Base-by-base conservation (phyloP, 1,284 basidiomycete species). In the Limonomyces culmigenus region DNA sequence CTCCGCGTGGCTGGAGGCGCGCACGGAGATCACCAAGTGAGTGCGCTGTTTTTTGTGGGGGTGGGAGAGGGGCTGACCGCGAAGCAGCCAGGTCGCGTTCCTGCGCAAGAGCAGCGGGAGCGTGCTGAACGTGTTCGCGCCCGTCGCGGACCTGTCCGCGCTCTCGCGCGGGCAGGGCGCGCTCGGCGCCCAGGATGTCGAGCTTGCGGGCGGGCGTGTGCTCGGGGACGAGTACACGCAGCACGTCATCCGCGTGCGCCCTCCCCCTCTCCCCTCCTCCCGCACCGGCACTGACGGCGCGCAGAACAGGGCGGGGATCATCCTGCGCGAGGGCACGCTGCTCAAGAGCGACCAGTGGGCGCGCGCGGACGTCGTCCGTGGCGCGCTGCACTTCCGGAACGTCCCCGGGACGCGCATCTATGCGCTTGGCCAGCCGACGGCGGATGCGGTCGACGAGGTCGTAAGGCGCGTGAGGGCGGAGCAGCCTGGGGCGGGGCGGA, bases 11-110 rank as follows among this genome's bases (percentile, higher is more conserved):
- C 62, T 96, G 31, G 76, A 77, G 73, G 60, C 74, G 4, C 70
- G 93, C 29, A 79, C 81, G 5, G 93, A 98, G 53, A 91, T 98
- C 29, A 92, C 84, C 78, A 92, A 86, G 87, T 87, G 50, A 54
- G 85, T 53, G 18, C 8, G 14, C 12, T 4, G n/a, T n/a, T n/a
- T 14, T 19, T 11, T 17, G 17, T n/a, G 15, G 15, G 20, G 20
- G 5, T 33, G 17, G n/a, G 29, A 31, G 17, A 14, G 13, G 29
- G 14, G 14, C 25, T 29, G 25, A 10, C 31, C 15, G 17, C 15
- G 37, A 6, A 11, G n/a, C 39, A 89, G 86, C 47, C 87, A 92
- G 64, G 75, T 95, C 43, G 71, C 66, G 43, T 83, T 88, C 50
- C 62, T 97, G 39, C 72, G 88, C 38, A 86, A 81, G 49, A 69